These are phyloP conservation scores for Solanum hybrid DNA, from an alignment of 305 asterid species.

Conservation along the genomic window DNA sequence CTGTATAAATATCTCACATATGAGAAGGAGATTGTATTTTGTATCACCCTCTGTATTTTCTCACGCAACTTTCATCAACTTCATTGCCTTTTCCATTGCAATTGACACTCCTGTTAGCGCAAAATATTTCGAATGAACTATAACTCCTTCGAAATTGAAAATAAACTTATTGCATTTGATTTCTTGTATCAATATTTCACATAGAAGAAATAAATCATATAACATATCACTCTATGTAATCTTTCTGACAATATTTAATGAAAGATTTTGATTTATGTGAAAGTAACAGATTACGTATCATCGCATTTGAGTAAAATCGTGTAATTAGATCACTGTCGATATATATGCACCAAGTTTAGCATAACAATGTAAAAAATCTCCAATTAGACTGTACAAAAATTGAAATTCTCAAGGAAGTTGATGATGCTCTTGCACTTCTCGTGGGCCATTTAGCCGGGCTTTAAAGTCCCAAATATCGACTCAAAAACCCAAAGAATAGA, in stretches of 20 bases:
- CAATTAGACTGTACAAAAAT: not conserved
- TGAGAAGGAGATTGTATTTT: not conserved
- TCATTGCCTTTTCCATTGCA: not conserved
- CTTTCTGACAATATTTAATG: accelerated
- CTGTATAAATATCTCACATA: not conserved
- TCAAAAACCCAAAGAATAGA: not conserved
- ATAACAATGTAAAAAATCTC: not conserved
- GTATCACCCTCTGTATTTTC: not conserved
- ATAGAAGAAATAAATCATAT: not conserved
- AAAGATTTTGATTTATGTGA: not conserved
- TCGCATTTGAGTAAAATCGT: not conserved
- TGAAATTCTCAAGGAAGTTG: not conserved
- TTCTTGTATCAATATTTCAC: not conserved
- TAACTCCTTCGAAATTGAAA: not conserved
- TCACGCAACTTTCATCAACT: not conserved
- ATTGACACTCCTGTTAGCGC: not conserved
- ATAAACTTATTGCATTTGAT: not conserved
- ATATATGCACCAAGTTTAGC: not conserved
- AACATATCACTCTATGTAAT: not conserved
- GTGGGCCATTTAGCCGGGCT: not conserved
- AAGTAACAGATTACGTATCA: no score
- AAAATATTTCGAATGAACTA: not conserved
- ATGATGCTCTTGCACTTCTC: not conserved
- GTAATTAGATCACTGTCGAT: not conserved
- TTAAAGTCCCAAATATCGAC: not conserved